Conservation (phyloP, 352 stramenopile species). For the Pilasporangium apinafurcum region DNA sequence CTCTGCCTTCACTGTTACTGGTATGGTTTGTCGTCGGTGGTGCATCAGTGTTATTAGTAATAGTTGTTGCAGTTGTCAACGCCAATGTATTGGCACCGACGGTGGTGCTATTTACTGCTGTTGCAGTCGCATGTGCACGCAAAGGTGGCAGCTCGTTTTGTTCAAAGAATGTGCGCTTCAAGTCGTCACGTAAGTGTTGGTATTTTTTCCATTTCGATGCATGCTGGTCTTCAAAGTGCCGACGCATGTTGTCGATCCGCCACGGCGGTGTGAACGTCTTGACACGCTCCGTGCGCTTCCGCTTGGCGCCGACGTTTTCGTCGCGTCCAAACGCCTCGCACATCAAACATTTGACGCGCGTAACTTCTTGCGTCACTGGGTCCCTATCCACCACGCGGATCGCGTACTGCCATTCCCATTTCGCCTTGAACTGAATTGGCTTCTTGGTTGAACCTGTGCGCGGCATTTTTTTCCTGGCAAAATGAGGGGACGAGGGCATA, state of each 20-base stretch:
- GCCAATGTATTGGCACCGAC: no score
- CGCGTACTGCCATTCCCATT: constrained; percentile 2
- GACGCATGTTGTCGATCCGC: constrained; percentile 26
- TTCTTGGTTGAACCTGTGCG: background rate
- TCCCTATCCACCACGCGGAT: background rate
- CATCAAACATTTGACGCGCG: background rate
- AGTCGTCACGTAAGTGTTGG: constrained; percentile 9
- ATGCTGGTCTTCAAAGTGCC: constrained; percentile 26
- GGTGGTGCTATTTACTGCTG: constrained; percentile 1
- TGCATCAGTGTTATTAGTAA: constrained; percentile 1
- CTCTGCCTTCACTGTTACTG: constrained; percentile 3
- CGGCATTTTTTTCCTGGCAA: no score
- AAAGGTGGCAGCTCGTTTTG: no score
- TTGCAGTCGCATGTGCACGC: background rate
- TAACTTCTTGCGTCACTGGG: background rate
- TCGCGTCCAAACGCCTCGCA: constrained; percentile 3
- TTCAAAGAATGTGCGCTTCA: constrained; percentile 19
- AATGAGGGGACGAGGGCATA: no score
- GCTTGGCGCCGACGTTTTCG: constrained; percentile 10
- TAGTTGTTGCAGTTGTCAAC: background rate
- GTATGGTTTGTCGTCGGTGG: constrained; percentile 7
- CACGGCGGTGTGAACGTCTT: constrained; percentile 20
- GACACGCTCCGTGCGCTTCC: constrained; percentile 20
- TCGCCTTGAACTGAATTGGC: constrained; percentile 4
- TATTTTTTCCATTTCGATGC: constrained; percentile 17